Evolutionary conservation across 1,139 yeast species (phyloP).

Genomic region (Lipomyces yarrowii): DNA sequence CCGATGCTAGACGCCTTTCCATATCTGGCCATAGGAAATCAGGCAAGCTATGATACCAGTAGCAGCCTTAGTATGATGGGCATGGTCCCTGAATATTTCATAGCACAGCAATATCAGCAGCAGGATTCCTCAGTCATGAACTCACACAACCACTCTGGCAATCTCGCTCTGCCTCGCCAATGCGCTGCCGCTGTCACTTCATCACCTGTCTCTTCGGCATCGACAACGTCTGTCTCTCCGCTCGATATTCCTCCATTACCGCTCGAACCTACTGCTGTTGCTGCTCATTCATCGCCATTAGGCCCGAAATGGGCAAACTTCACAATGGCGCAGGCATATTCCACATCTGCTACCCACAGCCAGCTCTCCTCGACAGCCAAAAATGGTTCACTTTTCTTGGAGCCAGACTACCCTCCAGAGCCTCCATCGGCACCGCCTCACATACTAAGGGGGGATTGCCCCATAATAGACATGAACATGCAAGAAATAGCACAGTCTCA

Average conservation of each 20-base stretch:
- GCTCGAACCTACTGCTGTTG: not conserved
- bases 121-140: not conserved
- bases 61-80: slow-evolving; percentile 8
- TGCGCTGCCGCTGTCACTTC: not conserved
- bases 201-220: not conserved
- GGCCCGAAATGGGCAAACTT: not conserved
- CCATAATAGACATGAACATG: not conserved
- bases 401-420: not conserved
- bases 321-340: not conserved
- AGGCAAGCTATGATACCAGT: slow-evolving; percentile 2
- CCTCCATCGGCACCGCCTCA: not conserved
- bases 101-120: not conserved
- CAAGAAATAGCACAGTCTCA: not conserved
- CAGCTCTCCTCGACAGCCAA: not conserved
- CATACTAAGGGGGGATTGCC: not conserved
- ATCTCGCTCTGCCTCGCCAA: slow-evolving; percentile 1
- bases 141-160: not conserved
- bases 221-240: slow-evolving; percentile 1
- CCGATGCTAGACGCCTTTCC: slow-evolving; percentile 8
- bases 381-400: not conserved
- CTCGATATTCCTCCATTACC: not conserved
- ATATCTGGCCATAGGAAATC: slow-evolving; percentile 2
- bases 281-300: not conserved
- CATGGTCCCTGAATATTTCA: slow-evolving; percentile 15
- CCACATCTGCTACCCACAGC: not conserved